Evolutionary conservation across 495 filamentous ascomycete species (phyloP).

Genomic region (Hypoxylon trugodes): DNA sequence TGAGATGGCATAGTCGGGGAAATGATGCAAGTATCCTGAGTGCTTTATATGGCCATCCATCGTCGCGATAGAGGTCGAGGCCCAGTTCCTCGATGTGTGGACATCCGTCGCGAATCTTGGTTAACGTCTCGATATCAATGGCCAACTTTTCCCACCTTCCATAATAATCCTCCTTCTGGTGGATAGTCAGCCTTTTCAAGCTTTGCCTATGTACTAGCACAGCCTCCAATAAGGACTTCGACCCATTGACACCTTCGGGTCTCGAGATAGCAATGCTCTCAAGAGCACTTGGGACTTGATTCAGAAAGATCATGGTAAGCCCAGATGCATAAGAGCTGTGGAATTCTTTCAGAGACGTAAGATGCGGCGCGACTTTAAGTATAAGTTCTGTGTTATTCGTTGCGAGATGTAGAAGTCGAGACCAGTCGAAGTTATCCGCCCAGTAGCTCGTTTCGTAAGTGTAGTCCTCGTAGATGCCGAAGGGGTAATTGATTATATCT

Average conservation of each 20-base stretch:
- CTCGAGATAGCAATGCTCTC: background rate
- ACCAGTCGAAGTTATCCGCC: conserved; percentile 3
- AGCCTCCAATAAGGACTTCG: no score
- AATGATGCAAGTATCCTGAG: conserved; percentile 1
- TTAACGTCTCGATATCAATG: background rate
- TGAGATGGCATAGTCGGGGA: background rate
- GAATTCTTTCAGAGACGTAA: conserved; percentile 2
- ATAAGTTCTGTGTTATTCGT: background rate
- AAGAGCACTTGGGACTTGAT: conserved; percentile 3
- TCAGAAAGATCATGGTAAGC: background rate
- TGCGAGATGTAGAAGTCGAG: background rate
- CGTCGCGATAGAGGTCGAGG: background rate
- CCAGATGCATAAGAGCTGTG: background rate
- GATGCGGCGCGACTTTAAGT: conserved; percentile 3
- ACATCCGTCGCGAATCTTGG: conserved; percentile 7
- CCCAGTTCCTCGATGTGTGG: conserved; percentile 1
- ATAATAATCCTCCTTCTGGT: background rate
- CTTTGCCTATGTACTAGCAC: background rate
- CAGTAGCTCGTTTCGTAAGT: conserved; percentile 7
- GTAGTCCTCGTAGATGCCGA: background rate
- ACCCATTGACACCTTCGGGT: background rate
- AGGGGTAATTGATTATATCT: background rate
- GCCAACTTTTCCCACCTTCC: background rate
- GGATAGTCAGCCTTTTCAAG: conserved; percentile 6
- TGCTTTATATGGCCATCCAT: conserved; percentile 1